These are phyloP conservation scores for Backusella australiensis DNA, from an alignment of 192 early-diverging fungal genomes.

Conservation along the genomic window DNA sequence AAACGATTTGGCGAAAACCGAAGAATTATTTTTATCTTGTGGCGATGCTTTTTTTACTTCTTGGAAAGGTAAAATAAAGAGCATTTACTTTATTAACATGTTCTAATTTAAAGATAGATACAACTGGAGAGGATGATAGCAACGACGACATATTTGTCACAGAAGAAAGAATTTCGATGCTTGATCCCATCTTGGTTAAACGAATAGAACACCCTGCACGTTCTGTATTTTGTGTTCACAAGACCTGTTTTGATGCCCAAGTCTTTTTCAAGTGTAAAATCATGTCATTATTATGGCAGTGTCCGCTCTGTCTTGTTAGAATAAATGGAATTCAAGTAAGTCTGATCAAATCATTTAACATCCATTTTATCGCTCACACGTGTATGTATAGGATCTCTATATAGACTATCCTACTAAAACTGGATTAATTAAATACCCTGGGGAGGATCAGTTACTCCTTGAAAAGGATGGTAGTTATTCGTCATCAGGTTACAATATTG, in stretches of 20 bases:
- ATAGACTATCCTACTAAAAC: conserved; percentile 12
- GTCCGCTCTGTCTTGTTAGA: conserved; percentile 12
- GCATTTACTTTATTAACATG: background rate
- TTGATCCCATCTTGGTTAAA: conserved; percentile 12
- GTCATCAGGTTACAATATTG: background rate
- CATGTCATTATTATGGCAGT: background rate
- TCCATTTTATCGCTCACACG: background rate
- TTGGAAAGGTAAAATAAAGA: conserved; percentile 2
- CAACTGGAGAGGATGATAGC: background rate
- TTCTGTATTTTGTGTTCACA: conserved; percentile 15
- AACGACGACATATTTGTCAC: background rate
- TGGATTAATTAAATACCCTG: conserved; percentile 3
- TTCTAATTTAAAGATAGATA: background rate
- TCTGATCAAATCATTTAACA: background rate
- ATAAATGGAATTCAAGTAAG: conserved; percentile 16
- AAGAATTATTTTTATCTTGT: background rate
- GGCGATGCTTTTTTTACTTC: conserved; percentile 3
- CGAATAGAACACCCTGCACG: conserved; percentile 11
- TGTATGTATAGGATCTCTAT: conserved; percentile 9
- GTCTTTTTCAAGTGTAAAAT: conserved; percentile 6
- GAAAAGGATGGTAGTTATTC: background rate
- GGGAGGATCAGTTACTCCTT: background rate
- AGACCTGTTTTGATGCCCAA: conserved; percentile 12
- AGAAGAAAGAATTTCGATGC: background rate
- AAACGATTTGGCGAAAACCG: background rate